These are phyloP conservation scores for Leishmania gerbilli DNA, from an alignment of 208 protist genomes.

Conservation along the genomic window DNA sequence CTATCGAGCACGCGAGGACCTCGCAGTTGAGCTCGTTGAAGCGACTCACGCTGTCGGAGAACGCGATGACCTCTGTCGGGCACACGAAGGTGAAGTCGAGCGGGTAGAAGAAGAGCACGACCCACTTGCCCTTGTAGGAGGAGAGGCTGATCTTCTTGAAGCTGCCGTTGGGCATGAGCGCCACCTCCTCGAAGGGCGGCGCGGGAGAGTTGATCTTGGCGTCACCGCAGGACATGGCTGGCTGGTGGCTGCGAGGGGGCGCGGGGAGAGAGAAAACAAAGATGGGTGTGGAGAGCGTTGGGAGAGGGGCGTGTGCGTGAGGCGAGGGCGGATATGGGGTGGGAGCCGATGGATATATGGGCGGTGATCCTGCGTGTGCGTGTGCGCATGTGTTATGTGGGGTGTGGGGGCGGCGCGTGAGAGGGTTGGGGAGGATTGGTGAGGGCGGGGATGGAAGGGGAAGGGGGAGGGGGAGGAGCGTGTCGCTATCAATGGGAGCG, in stretches of 20 bases:
- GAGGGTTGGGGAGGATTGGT: background rate
- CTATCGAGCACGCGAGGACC: conserved; percentile 93
- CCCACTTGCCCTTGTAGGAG: conserved; percentile 94
- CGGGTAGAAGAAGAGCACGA: conserved; percentile 97
- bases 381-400: background rate
- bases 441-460: background rate
- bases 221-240: background rate
- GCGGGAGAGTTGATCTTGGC: conserved; percentile 77
- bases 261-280: background rate
- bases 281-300: background rate
- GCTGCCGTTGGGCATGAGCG: conserved; percentile 93
- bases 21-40: conserved; percentile 91
- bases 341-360: no score
- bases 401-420: background rate
- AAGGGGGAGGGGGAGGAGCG: background rate
- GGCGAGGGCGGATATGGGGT: background rate
- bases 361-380: background rate
- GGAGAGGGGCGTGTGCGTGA: background rate
- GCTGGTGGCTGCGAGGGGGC: background rate
- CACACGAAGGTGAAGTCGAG: conserved; percentile 98
- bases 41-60: conserved; percentile 91
- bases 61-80: conserved; percentile 97
- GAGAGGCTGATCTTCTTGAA: conserved; percentile 93
- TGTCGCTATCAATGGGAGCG: background rate
- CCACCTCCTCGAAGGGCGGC: conserved; percentile 89